phyloP scores from a whole-genome alignment of 2,329 filamentous ascomycete genomes.

The Fusarium keratoplasticum region DNA sequence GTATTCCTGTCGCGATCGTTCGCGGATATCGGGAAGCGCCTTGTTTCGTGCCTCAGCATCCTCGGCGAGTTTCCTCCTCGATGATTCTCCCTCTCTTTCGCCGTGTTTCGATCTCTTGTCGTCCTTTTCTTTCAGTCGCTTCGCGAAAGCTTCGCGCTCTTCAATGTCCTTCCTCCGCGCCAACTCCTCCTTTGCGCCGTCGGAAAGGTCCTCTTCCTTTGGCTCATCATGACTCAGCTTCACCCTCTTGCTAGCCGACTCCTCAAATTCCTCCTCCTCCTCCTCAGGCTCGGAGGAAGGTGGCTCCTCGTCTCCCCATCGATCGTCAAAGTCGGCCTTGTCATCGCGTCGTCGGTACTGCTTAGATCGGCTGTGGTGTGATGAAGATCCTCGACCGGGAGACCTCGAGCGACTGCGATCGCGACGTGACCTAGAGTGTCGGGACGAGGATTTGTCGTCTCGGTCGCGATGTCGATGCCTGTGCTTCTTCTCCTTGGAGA shows the following conservation, averaged over 20 bases:
- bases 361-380: constrained; percentile 51
- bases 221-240: constrained; percentile 70
- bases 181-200: constrained; percentile 68
- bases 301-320: constrained; percentile 84
- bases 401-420: constrained; percentile 52
- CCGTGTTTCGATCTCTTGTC: constrained; percentile 76
- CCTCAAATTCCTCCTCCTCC: constrained; percentile 70
- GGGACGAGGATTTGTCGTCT: constrained; percentile 46
- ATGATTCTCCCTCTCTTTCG: constrained; percentile 67
- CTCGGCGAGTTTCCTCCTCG: constrained; percentile 60
- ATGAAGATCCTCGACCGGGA: constrained; percentile 39
- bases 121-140: constrained; percentile 78
- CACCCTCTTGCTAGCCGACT: constrained; percentile 77
- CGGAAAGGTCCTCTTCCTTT: constrained; percentile 64
- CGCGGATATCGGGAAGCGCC: constrained; percentile 82
- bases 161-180: constrained; percentile 74
- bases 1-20: constrained; percentile 91
- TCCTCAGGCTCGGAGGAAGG: constrained; percentile 55
- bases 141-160: constrained; percentile 85
- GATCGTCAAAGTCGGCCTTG: constrained; percentile 73
- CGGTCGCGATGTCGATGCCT: constrained; percentile 55
- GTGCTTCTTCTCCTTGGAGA: constrained; percentile 61
- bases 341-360: constrained; percentile 56
- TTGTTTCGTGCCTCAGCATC: constrained; percentile 75
- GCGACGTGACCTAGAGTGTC: constrained; percentile 42